Evolutionary conservation across 148 eudicot genomes (phyloP).

Genomic region (Suaeda aralocaspica): DNA sequence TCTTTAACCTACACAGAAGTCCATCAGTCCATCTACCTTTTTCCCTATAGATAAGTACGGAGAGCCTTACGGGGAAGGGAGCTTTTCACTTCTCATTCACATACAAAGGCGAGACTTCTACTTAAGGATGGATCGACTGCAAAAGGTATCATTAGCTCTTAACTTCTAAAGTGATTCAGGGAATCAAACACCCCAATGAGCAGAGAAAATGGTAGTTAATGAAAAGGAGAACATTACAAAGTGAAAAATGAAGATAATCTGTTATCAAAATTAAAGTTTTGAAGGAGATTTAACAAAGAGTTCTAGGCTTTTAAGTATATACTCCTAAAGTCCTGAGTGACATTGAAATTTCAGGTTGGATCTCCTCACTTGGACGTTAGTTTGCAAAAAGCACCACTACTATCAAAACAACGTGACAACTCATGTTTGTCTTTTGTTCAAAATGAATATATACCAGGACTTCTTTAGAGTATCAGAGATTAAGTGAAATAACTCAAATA

Average conservation of each 20-base stretch:
- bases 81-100: not conserved
- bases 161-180: not conserved
- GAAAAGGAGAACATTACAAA: not conserved
- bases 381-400: not conserved
- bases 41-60: not conserved
- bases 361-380: not conserved
- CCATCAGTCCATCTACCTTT: not conserved
- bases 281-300: not conserved
- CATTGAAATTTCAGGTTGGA: not conserved
- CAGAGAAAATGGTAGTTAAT: not conserved
- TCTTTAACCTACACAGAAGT: not conserved
- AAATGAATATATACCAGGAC: not conserved
- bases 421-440: not conserved
- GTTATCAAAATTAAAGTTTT: too few relatives aligned
- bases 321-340: not conserved
- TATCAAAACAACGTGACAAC: not conserved
- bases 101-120: not conserved
- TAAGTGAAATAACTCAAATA: not conserved
- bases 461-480: not conserved
- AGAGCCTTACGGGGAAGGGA: not conserved
- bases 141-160: not conserved
- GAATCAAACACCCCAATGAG: not conserved
- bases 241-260: not conserved
- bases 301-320: not conserved
- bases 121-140: not conserved